Evolutionary conservation across 1,284 basidiomycete species (phyloP).

Genomic region (Tylopilus orsonianus): DNA sequence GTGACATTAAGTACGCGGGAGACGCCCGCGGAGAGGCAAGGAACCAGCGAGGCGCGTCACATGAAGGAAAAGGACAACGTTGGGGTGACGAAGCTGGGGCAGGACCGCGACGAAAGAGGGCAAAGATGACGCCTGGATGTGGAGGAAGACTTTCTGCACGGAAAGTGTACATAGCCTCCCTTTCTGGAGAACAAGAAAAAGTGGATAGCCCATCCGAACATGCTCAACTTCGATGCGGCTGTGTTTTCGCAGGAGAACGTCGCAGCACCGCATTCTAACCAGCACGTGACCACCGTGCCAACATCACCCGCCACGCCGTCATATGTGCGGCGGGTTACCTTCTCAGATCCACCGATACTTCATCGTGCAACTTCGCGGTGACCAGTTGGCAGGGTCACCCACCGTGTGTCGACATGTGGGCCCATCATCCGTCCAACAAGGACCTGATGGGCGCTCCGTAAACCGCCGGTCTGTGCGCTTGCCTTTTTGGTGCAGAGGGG

Average conservation of each 20-base stretch:
- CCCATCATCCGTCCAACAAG: constrained; percentile 25
- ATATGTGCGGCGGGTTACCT: too few relatives aligned
- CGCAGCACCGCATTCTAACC: too few relatives aligned
- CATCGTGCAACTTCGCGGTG: too few relatives aligned
- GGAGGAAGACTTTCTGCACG: constrained; percentile 7
- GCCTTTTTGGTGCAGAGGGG: background rate
- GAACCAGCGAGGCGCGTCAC: constrained; percentile 6
- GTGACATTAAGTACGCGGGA: too few relatives aligned
- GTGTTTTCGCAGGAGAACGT: too few relatives aligned
- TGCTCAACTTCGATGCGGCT: too few relatives aligned
- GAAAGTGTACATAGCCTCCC: constrained; percentile 17
- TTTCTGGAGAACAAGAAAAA: background rate
- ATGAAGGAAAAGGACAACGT: background rate
- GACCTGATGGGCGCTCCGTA: constrained; percentile 19
- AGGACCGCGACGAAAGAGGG: background rate
- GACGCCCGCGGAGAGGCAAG: constrained; percentile 4
- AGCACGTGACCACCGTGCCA: too few relatives aligned
- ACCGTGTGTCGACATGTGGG: constrained; percentile 6
- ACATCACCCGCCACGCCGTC: too few relatives aligned
- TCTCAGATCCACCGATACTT: too few relatives aligned
- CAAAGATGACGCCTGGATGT: background rate
- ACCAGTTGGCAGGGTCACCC: constrained; percentile 10
- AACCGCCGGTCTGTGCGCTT: constrained; percentile 1
- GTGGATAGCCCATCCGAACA: constrained; percentile 2
- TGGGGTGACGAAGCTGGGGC: constrained; percentile 4